phyloP scores from a whole-genome alignment of 2,329 filamentous ascomycete genomes.

The Colletotrichum spinosum region DNA sequence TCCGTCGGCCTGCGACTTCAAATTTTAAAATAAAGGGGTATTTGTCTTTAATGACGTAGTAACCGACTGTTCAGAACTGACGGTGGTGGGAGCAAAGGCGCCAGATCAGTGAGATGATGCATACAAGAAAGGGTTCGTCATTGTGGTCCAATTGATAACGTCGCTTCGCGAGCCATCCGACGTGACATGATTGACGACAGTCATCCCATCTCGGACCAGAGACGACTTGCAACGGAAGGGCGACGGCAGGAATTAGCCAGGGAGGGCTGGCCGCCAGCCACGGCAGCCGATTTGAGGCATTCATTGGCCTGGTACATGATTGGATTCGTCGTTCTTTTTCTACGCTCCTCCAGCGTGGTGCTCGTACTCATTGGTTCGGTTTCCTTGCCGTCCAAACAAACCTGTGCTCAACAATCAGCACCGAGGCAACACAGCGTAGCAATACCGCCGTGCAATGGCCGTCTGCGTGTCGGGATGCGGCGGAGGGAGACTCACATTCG shows the following conservation, averaged over 20 bases:
- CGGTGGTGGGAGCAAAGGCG: background rate
- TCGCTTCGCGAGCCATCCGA: slow-evolving; percentile 19
- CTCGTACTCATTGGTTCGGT: slow-evolving; percentile 33
- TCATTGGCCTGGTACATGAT: background rate
- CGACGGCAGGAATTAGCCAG: slow-evolving; percentile 28
- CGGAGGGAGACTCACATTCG: slow-evolving; percentile 71
- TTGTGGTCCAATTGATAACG: slow-evolving; percentile 24
- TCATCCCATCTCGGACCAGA: slow-evolving; percentile 5
- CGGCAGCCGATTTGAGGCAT: slow-evolving; percentile 6
- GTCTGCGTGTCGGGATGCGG: slow-evolving; percentile 2
- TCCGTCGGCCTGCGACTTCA: too few species aligned
- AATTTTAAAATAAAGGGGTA: too few species aligned
- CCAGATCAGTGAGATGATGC: slow-evolving; percentile 9
- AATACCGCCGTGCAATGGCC: slow-evolving; percentile 9
- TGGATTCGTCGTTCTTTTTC: background rate
- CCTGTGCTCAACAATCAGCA: slow-evolving; percentile 30
- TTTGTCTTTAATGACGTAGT: too few species aligned
- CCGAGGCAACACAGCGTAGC: background rate
- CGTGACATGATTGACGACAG: slow-evolving; percentile 1
- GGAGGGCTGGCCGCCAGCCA: background rate
- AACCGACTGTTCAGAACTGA: background rate
- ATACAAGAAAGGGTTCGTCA: slow-evolving; percentile 25
- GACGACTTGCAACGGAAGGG: slow-evolving; percentile 25
- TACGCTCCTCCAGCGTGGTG: too few species aligned
- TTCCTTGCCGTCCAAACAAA: slow-evolving; percentile 40